Conservation (phyloP, 345 rosid species). For the Moricandia arvensis region DNA sequence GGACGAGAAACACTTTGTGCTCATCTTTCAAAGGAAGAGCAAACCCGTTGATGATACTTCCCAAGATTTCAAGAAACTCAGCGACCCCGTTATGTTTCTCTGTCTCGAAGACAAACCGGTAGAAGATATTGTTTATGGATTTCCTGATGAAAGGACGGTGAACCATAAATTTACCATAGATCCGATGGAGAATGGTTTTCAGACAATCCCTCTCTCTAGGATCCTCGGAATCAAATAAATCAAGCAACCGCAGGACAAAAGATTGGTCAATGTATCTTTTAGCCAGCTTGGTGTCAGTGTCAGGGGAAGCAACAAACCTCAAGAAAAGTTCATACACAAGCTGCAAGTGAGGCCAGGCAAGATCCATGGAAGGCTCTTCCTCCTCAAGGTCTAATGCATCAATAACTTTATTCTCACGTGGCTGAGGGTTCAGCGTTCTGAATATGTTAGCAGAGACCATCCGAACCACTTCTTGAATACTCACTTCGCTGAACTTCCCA, state of each 20-base stretch:
- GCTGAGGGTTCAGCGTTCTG: constrained; percentile 57
- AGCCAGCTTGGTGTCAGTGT: constrained; percentile 70
- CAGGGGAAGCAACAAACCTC: constrained; percentile 72
- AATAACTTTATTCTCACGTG: constrained; percentile 59
- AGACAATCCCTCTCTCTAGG: constrained; percentile 71
- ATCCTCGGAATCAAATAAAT: constrained; percentile 68
- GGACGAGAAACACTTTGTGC: constrained; percentile 65
- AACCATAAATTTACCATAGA: constrained; percentile 74
- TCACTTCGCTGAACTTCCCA: constrained; percentile 54
- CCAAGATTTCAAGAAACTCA: constrained; percentile 70
- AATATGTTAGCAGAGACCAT: constrained; percentile 66
- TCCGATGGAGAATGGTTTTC: constrained; percentile 68
- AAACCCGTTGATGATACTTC: constrained; percentile 75
- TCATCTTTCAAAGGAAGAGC: constrained; percentile 75
- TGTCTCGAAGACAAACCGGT: constrained; percentile 58
- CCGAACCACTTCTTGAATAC: constrained; percentile 57
- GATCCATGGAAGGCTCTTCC: constrained; percentile 75
- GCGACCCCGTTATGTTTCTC: constrained; percentile 76
- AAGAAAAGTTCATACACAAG: constrained; percentile 68
- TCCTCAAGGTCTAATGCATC: constrained; percentile 70
- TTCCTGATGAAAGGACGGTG: constrained; percentile 73
- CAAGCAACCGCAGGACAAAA: constrained; percentile 56
- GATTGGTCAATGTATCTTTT: constrained; percentile 68
- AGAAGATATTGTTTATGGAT: constrained; percentile 65
- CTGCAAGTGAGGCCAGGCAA: constrained; percentile 80